Evolutionary conservation across 108 stramenopile genomes (phyloP).

Genomic region (Fragilaria crotonensis): DNA sequence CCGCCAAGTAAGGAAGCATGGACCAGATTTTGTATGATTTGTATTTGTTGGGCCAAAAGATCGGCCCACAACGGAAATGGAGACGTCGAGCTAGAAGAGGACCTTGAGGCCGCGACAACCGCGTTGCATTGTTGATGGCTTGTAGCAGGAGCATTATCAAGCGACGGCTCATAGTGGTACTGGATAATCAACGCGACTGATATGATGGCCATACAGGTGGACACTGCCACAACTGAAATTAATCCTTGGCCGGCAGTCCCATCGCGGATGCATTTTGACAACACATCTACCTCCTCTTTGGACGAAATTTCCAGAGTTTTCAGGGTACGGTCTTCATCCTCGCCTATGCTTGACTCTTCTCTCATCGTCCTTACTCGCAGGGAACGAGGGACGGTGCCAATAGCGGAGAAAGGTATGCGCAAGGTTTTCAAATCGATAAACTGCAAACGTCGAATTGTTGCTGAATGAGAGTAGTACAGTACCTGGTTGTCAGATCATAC

Average conservation of each 20-base stretch:
- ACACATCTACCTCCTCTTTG: neutral
- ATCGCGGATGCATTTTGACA: neutral
- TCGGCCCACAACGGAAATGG: neutral
- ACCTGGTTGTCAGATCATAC: too few relatives aligned
- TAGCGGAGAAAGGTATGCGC: too few relatives aligned
- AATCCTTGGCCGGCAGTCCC: neutral
- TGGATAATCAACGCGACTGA: neutral
- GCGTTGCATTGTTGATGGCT: neutral
- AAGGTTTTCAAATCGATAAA: too few relatives aligned
- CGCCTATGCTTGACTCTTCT: too few relatives aligned
- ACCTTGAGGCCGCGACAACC: neutral
- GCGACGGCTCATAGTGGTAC: neutral
- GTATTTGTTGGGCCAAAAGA: neutral
- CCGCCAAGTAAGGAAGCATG: slow-evolving; percentile 9
- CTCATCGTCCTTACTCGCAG: too few relatives aligned
- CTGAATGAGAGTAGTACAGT: too few relatives aligned
- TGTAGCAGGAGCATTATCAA: neutral
- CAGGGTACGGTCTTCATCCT: too few relatives aligned
- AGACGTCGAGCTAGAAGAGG: neutral
- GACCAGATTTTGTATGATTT: slow-evolving; percentile 7
- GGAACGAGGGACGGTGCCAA: too few relatives aligned
- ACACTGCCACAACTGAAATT: neutral
- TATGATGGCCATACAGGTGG: neutral
- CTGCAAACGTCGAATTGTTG: too few relatives aligned
- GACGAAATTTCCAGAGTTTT: too few relatives aligned